A percentile compares a stretch with the other conserved stretches of the same genome.
Evolutionary conservation across 768 basidiomycete genomes (phyloP).

Genomic region (Mycena rosella): DNA sequence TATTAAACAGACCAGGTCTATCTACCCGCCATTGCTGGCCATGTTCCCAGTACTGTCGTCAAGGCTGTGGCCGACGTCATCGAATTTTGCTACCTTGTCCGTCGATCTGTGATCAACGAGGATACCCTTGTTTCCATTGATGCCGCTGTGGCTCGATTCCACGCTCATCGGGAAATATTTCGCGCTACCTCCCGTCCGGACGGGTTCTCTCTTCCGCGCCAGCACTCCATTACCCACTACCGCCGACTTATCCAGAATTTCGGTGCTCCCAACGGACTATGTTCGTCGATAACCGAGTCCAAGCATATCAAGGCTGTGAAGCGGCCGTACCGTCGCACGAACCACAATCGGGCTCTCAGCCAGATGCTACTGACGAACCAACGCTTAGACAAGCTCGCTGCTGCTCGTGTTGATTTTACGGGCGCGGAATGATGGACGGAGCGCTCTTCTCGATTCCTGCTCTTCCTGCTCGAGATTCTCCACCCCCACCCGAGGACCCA

Average conservation of each 20-base stretch:
- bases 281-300: conserved; percentile 39
- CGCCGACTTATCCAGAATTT: conserved; percentile 27
- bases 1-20: neutral
- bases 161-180: conserved; percentile 37
- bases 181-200: conserved; percentile 21
- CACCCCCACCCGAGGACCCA: no score
- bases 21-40: conserved; percentile 10
- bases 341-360: conserved; percentile 33
- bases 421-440: no score
- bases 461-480: no score
- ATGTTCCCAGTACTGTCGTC: neutral
- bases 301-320: conserved; percentile 24
- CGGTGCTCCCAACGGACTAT: conserved; percentile 36
- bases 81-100: conserved; percentile 10
- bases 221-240: conserved; percentile 41
- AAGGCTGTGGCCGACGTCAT: conserved; percentile 1
- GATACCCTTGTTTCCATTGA: neutral
- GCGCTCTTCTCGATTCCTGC: no score
- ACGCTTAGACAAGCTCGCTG: conserved; percentile 29
- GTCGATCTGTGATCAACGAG: conserved; percentile 3
- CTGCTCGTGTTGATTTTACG: conserved; percentile 21
- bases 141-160: conserved; percentile 28
- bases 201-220: conserved; percentile 39
- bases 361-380: conserved; percentile 42
- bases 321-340: conserved; percentile 40